A percentile compares a stretch with the other conserved stretches of the same genome.
Evolutionary conservation across 495 filamentous ascomycete species (phyloP).

Genomic region (Penicillium nucicola): DNA sequence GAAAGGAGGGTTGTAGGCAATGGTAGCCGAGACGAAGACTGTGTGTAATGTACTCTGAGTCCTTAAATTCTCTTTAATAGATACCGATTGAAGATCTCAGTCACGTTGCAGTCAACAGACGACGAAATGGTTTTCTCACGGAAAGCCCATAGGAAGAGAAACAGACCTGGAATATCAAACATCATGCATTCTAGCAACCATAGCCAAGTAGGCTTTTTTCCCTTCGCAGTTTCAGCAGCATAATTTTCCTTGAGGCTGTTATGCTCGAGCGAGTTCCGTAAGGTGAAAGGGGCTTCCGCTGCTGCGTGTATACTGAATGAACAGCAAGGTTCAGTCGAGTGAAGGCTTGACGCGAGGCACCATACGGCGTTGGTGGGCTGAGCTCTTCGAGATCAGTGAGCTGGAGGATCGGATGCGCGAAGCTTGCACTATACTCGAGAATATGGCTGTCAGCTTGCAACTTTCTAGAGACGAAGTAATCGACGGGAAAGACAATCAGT

Average conservation of each 20-base stretch:
- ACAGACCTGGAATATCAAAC: too few relatives aligned
- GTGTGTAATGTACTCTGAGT: background rate
- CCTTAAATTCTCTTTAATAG: too few relatives aligned
- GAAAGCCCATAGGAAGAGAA: too few relatives aligned
- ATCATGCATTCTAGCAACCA: too few relatives aligned
- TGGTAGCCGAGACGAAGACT: background rate
- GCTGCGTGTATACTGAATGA: background rate
- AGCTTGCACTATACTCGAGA: background rate
- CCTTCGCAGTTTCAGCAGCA: too few relatives aligned
- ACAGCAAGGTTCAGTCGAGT: background rate
- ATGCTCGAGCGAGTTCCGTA: background rate
- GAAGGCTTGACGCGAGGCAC: constrained; percentile 1
- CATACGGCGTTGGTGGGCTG: background rate
- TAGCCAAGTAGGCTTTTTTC: too few relatives aligned
- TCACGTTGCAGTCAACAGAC: too few relatives aligned
- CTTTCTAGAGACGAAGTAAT: background rate
- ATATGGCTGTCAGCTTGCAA: background rate
- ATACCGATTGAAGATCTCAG: too few relatives aligned
- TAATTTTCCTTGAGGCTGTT: too few relatives aligned
- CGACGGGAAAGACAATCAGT: background rate
- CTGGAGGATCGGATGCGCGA: background rate
- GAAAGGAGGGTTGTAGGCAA: background rate
- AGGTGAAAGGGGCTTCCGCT: background rate
- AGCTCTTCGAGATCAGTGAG: background rate
- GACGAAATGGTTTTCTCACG: too few relatives aligned